phyloP scores from a whole-genome alignment of 2,329 filamentous ascomycete genomes.

The Cercospora sojina region DNA sequence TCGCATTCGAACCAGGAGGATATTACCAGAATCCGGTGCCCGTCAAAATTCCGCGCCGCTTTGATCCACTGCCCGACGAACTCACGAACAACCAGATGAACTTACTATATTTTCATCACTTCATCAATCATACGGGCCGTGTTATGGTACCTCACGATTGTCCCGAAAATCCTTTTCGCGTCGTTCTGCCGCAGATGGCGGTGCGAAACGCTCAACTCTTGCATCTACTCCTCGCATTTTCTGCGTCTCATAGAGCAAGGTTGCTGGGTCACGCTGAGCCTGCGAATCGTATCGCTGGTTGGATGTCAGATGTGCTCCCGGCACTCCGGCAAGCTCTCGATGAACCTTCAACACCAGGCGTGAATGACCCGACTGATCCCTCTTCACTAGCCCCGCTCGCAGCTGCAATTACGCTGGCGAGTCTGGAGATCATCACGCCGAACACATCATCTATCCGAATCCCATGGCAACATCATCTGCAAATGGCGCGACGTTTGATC shows the following conservation, averaged over 20 bases:
- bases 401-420: constrained; percentile 81
- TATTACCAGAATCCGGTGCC: constrained; percentile 71
- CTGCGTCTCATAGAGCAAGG: constrained; percentile 77
- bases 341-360: constrained; percentile 29
- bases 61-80: constrained; percentile 57
- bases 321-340: constrained; percentile 64
- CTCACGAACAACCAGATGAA: constrained; percentile 76
- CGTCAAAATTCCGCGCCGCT: constrained; percentile 59
- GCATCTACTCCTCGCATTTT: constrained; percentile 75
- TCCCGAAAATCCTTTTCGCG: constrained; percentile 59
- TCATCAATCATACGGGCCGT: constrained; percentile 76
- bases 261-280: constrained; percentile 73
- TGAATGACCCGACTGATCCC: constrained; percentile 49
- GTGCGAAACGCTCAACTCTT: constrained; percentile 69
- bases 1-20: constrained; percentile 58
- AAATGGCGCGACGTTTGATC: constrained; percentile 73
- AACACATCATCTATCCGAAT: constrained; percentile 78
- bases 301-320: constrained; percentile 77
- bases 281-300: constrained; percentile 72
- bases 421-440: constrained; percentile 78
- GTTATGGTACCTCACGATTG: constrained; percentile 64
- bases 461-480: constrained; percentile 76
- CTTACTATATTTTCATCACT: constrained; percentile 69
- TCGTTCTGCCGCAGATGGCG: constrained; percentile 65
- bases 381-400: constrained; percentile 73